Base-by-base conservation (phyloP, 306 rosid genomes). In the Myrica gale region DNA sequence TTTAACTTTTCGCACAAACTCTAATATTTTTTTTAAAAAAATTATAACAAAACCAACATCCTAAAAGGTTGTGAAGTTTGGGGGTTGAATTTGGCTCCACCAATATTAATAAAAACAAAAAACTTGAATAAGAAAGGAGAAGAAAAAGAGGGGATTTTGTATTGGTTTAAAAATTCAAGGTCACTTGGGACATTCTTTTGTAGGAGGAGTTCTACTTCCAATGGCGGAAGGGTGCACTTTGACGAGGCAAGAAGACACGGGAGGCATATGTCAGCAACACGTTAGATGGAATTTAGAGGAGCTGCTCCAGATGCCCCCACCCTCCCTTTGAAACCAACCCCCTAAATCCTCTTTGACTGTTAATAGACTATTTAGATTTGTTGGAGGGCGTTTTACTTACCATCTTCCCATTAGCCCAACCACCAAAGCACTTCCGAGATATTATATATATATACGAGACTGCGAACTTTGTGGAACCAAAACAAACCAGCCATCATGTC, bases 351-450 rank as follows among this genome's bases (percentile, higher is more conserved):
- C 46, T 70, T 70, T 74, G 37, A 74, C 54, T 6, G 58, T 26
- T 69, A 79, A 80, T 26, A 66, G 48, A 84, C 87, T 92, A 87
- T 93, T 92, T 88, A 61, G 44, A 84, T 87, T 92, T 90, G 96
- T 92, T 88, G 86, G 60, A 21, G 87, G 82, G 71, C 81, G 93
- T 83, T 90, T 86, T 74, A 84, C 96, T 90, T 85, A 81, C 90
- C 91, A 82, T 88, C 84, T 68, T 87, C 87, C 76, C 84, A 23
- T 16, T 9, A 54, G 37, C 69, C 57, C 67, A 17, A 45, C 65
- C 41, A 52, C 42, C 44, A 41, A 66, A 41, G 9, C 19, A 3
- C 60, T 37, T 62, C 20, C 4, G 39, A 23, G 7, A 19, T 10
- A 48, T 8, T n/a, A n/a, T n/a, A n/a, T n/a, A n/a, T n/a, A 61